phyloP scores from a whole-genome alignment of 805 yeast genomes.

The Lachancea lanzarotensis region DNA sequence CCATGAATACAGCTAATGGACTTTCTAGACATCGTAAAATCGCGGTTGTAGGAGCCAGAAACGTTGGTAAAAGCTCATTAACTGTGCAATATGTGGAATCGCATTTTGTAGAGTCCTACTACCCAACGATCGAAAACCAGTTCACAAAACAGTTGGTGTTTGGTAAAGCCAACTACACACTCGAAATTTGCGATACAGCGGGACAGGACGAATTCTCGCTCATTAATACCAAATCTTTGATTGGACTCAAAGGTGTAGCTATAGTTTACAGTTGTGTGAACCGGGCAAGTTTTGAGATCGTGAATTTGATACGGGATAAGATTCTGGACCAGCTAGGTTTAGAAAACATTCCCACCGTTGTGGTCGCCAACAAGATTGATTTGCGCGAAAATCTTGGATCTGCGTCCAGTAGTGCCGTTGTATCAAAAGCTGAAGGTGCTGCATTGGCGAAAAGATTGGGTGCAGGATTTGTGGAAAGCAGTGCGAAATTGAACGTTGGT shows the following conservation, averaged over 20 bases:
- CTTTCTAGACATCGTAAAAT: conserved; percentile 43
- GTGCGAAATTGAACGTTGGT: conserved; percentile 22
- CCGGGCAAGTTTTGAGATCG: conserved; percentile 67
- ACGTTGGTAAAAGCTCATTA: conserved; percentile 83
- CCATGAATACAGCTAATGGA: neutral
- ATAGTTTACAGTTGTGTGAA: conserved; percentile 78
- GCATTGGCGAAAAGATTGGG: conserved; percentile 12
- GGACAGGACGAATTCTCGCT: conserved; percentile 88
- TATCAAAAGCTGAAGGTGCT: conserved; percentile 19
- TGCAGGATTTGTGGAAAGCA: conserved; percentile 26
- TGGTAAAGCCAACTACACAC: conserved; percentile 67
- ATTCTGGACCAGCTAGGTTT: conserved; percentile 63
- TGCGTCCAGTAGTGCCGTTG: conserved; percentile 3
- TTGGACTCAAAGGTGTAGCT: conserved; percentile 78
- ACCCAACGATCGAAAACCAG: conserved; percentile 87
- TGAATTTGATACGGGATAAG: conserved; percentile 74
- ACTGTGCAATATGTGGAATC: conserved; percentile 82
- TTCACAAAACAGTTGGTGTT: conserved; percentile 63
- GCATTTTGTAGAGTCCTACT: conserved; percentile 81
- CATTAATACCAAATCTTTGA: conserved; percentile 68
- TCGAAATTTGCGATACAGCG: conserved; percentile 86
- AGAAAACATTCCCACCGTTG: conserved; percentile 66
- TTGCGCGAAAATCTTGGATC: conserved; percentile 8
- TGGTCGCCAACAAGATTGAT: conserved; percentile 43
- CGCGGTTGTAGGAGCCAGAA: conserved; percentile 81